These are phyloP conservation scores for Solanum chiquidenum DNA, from an alignment of 257 asterid genomes.

Conservation along the genomic window DNA sequence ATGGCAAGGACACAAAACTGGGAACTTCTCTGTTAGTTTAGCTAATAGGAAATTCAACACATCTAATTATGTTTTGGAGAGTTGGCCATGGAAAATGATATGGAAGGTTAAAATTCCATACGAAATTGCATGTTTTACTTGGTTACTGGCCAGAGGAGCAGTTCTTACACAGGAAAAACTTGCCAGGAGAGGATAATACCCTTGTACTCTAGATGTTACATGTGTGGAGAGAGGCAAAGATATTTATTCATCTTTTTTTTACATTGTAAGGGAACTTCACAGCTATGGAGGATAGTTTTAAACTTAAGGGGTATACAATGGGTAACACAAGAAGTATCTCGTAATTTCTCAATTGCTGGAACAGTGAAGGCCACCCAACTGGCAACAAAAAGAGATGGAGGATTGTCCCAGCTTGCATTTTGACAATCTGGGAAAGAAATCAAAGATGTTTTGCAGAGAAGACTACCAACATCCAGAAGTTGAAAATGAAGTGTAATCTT, in stretches of 20 bases:
- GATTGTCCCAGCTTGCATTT: neutral
- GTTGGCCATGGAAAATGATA: neutral
- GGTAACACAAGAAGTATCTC: neutral
- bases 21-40: neutral
- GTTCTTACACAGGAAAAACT: neutral
- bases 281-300: neutral
- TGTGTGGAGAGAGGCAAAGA: neutral
- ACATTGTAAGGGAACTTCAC: neutral
- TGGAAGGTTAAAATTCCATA: neutral
- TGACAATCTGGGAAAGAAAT: neutral
- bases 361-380: neutral
- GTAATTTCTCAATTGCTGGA: neutral
- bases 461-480: neutral
- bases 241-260: neutral
- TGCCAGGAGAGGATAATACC: neutral
- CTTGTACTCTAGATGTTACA: neutral
- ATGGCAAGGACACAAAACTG: neutral
- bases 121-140: neutral
- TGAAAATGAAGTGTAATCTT: neutral
- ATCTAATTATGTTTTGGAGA: neutral
- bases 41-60: neutral
- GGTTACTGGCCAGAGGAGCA: neutral
- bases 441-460: neutral
- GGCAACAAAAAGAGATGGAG: neutral
- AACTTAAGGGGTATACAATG: neutral